A percentile compares a stretch with the other conserved stretches of the same genome.
phyloP scores from a whole-genome alignment of 2,329 filamentous ascomycete species.

The Penicillium brasilianum region DNA sequence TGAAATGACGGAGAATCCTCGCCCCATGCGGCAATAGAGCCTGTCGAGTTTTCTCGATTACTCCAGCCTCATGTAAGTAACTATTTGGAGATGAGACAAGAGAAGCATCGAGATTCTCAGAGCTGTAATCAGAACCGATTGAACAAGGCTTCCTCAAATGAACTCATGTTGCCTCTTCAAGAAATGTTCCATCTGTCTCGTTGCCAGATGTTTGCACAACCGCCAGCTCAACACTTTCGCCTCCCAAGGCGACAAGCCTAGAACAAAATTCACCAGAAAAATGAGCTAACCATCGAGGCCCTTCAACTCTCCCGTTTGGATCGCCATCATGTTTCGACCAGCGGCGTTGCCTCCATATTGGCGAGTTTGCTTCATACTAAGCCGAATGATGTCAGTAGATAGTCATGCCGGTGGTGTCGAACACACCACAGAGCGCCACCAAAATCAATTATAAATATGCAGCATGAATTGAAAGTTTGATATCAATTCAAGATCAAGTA shows the following conservation, averaged over 20 bases:
- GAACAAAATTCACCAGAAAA: constrained; percentile 14
- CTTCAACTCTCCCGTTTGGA: not conserved
- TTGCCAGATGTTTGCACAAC: not conserved
- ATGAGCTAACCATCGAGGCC: constrained; percentile 4
- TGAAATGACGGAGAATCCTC: not conserved
- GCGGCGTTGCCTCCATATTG: constrained; percentile 18
- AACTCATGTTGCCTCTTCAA: constrained; percentile 1
- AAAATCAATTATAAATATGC: constrained; percentile 22
- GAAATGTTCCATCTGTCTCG: not conserved
- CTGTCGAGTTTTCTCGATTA: not conserved
- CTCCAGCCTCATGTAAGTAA: not conserved
- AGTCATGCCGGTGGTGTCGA: constrained; percentile 18
- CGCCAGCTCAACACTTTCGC: constrained; percentile 19
- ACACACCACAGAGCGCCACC: constrained; percentile 23
- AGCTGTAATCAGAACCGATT: not conserved
- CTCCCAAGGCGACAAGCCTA: constrained; percentile 22
- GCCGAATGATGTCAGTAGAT: constrained; percentile 27
- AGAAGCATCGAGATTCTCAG: not conserved
- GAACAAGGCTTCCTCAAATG: not conserved
- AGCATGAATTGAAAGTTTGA: not conserved
- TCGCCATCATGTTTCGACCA: not conserved
- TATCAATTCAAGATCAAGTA: not conserved
- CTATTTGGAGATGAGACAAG: not conserved
- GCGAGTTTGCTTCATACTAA: constrained; percentile 7
- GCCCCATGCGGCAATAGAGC: not conserved